Conservation (phyloP, 129 eudicot species). For the Kitagawia praeruptora region DNA sequence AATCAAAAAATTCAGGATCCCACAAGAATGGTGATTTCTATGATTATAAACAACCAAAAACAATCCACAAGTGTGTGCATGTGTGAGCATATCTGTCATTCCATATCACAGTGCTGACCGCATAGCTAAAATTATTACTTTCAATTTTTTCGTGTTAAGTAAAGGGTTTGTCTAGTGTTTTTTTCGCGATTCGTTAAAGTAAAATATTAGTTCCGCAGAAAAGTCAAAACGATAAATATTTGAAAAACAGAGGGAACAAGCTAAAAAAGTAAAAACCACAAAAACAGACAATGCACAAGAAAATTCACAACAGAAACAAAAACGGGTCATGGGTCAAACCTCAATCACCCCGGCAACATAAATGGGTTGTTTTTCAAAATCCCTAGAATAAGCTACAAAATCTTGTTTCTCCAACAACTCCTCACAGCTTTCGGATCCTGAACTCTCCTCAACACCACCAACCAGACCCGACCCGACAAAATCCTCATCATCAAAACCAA, state of each 20-base stretch:
- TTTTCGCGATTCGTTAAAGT: too few species aligned
- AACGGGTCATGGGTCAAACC: slow-evolving; percentile 29
- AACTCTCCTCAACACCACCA: slow-evolving; percentile 13
- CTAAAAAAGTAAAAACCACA: not conserved
- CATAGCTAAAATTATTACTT: too few species aligned
- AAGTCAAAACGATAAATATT: too few species aligned
- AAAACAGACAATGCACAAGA: not conserved
- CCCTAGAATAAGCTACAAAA: slow-evolving; percentile 58
- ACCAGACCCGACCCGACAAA: not conserved
- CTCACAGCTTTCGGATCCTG: slow-evolving; percentile 42
- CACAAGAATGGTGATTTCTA: not conserved
- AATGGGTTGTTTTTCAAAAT: slow-evolving; percentile 56
- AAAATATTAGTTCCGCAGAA: too few species aligned
- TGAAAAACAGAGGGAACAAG: not conserved
- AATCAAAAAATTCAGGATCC: not conserved
- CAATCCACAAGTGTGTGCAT: not conserved
- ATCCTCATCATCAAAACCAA: not conserved
- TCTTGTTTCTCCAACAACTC: slow-evolving; percentile 76
- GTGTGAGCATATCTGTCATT: not conserved
- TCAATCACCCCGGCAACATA: slow-evolving; percentile 51
- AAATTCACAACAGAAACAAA: not conserved
- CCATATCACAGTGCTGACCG: too few species aligned
- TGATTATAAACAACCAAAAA: not conserved
- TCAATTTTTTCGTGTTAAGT: too few species aligned
- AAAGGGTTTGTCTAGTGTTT: too few species aligned